Evolutionary conservation across 176 grass and related monocot genomes (phyloP).

Genomic region (Phragmites australis): DNA sequence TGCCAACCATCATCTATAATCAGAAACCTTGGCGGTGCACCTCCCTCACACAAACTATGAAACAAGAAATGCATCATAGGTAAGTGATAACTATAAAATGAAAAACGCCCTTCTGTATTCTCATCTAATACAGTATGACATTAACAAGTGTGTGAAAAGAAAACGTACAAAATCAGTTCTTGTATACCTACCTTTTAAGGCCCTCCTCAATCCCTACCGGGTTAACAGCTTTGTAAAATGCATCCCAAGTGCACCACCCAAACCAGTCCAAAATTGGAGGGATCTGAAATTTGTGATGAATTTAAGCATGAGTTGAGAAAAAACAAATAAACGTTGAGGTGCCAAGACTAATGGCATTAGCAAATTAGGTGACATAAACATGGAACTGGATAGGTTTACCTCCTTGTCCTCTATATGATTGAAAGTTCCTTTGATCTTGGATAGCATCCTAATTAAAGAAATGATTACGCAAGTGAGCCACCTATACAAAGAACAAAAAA

Average conservation of each 20-base stretch:
- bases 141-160: neutral
- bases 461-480: neutral
- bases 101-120: neutral
- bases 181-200: conserved; percentile 39
- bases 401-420: conserved; percentile 60
- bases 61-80: neutral
- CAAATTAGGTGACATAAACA: neutral
- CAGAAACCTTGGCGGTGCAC: conserved; percentile 51
- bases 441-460: conserved; percentile 26
- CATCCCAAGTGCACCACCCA: conserved; percentile 77
- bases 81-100: neutral
- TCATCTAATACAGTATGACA: neutral
- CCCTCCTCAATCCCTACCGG: conserved; percentile 47
- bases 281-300: conserved; percentile 10
- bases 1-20: conserved; percentile 79
- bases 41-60: conserved; percentile 38
- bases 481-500: neutral
- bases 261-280: conserved; percentile 61
- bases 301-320: neutral
- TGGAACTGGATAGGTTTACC: conserved; percentile 29
- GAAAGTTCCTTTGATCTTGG: conserved; percentile 61
- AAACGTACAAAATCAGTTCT: neutral
- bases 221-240: conserved; percentile 66
- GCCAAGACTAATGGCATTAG: neutral
- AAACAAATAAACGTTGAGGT: neutral